Conservation (phyloP, 306 rosid species). For the Lupinus albus region DNA sequence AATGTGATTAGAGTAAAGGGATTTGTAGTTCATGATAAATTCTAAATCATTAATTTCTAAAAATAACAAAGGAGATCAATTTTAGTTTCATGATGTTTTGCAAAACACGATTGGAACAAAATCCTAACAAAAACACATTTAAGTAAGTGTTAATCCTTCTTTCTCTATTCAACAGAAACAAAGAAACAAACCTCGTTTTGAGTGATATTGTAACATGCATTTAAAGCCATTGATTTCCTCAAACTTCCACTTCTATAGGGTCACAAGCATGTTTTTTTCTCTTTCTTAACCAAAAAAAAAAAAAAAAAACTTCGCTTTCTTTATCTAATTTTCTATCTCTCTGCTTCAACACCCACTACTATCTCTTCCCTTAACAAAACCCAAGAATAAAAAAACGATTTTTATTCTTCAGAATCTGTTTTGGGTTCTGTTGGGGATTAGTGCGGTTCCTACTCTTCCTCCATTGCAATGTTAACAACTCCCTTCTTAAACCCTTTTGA, state of each 20-base stretch:
- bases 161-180: neutral
- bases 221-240: constrained; percentile 31
- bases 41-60: neutral
- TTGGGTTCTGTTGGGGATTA: constrained; percentile 17
- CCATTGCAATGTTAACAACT: constrained; percentile 18
- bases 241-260: constrained; percentile 19
- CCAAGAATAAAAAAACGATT: neutral
- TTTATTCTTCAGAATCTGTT: neutral
- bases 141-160: neutral
- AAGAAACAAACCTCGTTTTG: neutral
- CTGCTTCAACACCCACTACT: constrained; percentile 17
- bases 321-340: neutral
- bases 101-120: neutral
- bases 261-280: constrained; percentile 17
- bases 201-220: neutral
- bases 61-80: neutral
- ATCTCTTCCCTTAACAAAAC: neutral
- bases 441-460: neutral
- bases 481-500: constrained; percentile 21
- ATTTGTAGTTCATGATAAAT: no score
- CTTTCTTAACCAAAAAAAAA: neutral
- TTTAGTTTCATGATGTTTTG: neutral
- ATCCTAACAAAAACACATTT: neutral
- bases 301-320: neutral
- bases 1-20: no score